Conservation (phyloP, 1,139 yeast genomes). For the Pichia sp. region DNA sequence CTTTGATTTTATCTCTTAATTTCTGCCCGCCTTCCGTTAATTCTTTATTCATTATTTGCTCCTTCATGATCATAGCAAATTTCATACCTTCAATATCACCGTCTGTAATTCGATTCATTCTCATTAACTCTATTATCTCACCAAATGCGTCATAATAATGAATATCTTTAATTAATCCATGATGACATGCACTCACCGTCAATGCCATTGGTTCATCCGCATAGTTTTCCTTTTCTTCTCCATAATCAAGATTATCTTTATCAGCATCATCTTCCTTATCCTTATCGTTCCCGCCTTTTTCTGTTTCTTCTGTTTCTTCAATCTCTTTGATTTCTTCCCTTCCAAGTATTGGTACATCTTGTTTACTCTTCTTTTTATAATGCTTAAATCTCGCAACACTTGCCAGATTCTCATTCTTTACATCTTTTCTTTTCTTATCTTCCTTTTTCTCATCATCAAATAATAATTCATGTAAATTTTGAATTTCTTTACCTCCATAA, state of each 20-base stretch:
- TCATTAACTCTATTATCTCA: conserved; percentile 7
- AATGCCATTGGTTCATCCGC: too few relatives aligned
- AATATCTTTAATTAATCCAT: conserved; percentile 1
- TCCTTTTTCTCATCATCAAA: conserved; percentile 1
- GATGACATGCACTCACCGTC: background rate
- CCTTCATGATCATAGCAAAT: conserved; percentile 13
- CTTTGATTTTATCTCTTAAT: conserved; percentile 9
- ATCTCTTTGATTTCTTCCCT: conserved; percentile 1
- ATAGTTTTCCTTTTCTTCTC: too few relatives aligned
- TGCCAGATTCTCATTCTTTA: conserved; percentile 22
- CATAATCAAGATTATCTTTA: background rate
- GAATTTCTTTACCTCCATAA: background rate
- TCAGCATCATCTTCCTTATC: background rate
- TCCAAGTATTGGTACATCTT: conserved; percentile 1
- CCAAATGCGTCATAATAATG: conserved; percentile 8
- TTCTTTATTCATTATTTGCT: conserved; percentile 1
- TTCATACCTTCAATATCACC: conserved; percentile 11
- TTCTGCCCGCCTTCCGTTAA: background rate
- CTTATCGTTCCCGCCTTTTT: background rate
- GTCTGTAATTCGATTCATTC: conserved; percentile 1
- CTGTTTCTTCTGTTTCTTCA: background rate
- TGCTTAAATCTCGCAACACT: conserved; percentile 24
- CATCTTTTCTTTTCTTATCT: conserved; percentile 13
- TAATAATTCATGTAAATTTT: conserved; percentile 6
- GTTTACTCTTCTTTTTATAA: conserved; percentile 12